phyloP scores from a whole-genome alignment of 768 basidiomycete species.

The Tremella fuciformis region DNA sequence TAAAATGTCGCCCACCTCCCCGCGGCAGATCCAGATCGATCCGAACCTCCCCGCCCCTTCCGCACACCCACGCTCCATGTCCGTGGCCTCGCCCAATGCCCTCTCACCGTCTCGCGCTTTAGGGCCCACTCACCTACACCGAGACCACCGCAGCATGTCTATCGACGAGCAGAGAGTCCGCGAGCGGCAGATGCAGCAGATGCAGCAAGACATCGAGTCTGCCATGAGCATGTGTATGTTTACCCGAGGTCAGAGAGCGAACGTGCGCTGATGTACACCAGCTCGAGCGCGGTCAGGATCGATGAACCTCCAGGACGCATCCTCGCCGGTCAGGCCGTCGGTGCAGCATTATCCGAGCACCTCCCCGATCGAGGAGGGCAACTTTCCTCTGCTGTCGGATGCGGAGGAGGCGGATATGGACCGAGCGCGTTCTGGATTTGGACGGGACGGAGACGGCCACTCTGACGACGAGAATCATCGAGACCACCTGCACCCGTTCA shows the following conservation, averaged over 20 bases:
- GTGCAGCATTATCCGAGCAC: slow-evolving; percentile 39
- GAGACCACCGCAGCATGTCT: background rate
- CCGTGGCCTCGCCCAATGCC: slow-evolving; percentile 18
- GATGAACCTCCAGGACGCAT: slow-evolving; percentile 23
- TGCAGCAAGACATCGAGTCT: slow-evolving; percentile 82
- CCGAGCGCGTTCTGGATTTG: slow-evolving; percentile 38
- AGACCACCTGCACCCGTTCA: background rate
- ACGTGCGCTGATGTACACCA: slow-evolving; percentile 10
- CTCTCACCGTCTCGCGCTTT: slow-evolving; percentile 26
- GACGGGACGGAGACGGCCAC: slow-evolving; percentile 16
- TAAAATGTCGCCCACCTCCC: slow-evolving; percentile 38
- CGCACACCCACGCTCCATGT: slow-evolving; percentile 12
- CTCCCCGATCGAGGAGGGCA: slow-evolving; percentile 43
- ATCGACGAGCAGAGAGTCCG: slow-evolving; percentile 26
- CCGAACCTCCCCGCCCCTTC: slow-evolving; percentile 27
- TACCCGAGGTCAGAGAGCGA: background rate
- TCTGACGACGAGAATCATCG: slow-evolving; percentile 14
- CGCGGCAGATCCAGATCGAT: slow-evolving; percentile 43
- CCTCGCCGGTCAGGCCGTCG: slow-evolving; percentile 28
- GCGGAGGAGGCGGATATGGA: slow-evolving; percentile 49
- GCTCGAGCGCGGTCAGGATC: slow-evolving; percentile 51
- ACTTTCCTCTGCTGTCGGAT: slow-evolving; percentile 47
- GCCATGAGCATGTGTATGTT: slow-evolving; percentile 62
- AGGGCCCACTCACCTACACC: slow-evolving; percentile 3
- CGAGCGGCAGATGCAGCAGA: slow-evolving; percentile 63